A percentile compares a stretch with the other conserved stretches of the same genome.
Evolutionary conservation across 306 rosid species (phyloP).

Genomic region (Trichosanthes truncata): DNA sequence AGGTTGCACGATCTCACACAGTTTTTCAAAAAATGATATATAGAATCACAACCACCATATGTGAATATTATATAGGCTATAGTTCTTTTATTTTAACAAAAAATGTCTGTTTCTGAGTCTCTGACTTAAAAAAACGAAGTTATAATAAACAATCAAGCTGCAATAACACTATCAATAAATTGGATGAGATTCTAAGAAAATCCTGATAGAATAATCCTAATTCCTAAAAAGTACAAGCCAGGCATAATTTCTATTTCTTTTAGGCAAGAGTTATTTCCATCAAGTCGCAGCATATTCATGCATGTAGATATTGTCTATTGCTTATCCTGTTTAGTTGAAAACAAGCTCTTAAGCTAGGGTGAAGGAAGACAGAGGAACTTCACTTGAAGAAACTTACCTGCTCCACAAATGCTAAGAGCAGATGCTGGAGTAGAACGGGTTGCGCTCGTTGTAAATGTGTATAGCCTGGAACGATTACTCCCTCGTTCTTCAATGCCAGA

Average conservation of each 20-base stretch:
- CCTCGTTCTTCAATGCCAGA: slow-evolving; percentile 59
- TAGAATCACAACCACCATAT: neutral
- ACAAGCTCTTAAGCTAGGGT: neutral
- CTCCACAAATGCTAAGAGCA: slow-evolving; percentile 79
- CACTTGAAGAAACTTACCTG: slow-evolving; percentile 42
- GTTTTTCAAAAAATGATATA: neutral
- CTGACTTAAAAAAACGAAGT: neutral
- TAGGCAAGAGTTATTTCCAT: no score
- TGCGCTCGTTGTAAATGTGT: slow-evolving; percentile 93
- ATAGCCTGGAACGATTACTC: slow-evolving; percentile 80
- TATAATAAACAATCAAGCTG: neutral
- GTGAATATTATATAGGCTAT: neutral
- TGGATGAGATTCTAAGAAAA: neutral
- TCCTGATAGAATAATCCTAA: neutral
- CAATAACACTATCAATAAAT: no score
- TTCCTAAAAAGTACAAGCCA: neutral
- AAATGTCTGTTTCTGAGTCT: neutral
- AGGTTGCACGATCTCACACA: neutral
- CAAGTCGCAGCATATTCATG: neutral
- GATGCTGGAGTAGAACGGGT: slow-evolving; percentile 79
- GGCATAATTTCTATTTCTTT: neutral
- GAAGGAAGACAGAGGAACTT: neutral
- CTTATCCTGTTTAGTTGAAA: no score
- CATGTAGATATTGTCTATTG: neutral
- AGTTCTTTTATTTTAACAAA: neutral